phyloP scores from a whole-genome alignment of 2,329 filamentous ascomycete species.

The Chaetomium sp. region DNA sequence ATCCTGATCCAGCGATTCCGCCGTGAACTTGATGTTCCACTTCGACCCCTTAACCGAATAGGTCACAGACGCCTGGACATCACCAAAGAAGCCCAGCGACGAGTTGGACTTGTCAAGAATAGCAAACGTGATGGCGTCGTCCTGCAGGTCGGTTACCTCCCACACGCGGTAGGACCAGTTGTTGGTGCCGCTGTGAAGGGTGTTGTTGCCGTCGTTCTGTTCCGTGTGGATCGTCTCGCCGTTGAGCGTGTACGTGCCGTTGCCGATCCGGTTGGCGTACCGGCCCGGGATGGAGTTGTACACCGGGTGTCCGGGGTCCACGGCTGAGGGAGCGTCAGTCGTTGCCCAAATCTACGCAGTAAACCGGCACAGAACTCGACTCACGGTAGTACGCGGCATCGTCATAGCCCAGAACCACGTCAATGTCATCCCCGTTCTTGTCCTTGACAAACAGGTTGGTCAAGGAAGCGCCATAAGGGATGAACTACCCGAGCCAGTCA shows the following conservation, averaged over 20 bases:
- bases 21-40: constrained; percentile 56
- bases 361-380: neutral
- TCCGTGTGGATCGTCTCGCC: constrained; percentile 46
- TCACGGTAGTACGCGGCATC: constrained; percentile 51
- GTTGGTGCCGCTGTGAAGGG: constrained; percentile 52
- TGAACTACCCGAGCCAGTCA: constrained; percentile 32
- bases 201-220: constrained; percentile 49
- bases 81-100: constrained; percentile 54
- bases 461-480: constrained; percentile 55
- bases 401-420: constrained; percentile 59
- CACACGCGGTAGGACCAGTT: constrained; percentile 59
- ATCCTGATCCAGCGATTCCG: constrained; percentile 43
- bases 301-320: constrained; percentile 48
- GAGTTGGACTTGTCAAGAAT: constrained; percentile 54
- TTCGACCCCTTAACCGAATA: constrained; percentile 52
- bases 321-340: constrained; percentile 26
- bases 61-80: constrained; percentile 54
- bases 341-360: no score
- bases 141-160: constrained; percentile 49
- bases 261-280: constrained; percentile 59
- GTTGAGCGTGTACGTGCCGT: constrained; percentile 49
- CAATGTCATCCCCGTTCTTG: constrained; percentile 53
- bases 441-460: constrained; percentile 59
- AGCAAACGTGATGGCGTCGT: constrained; percentile 58
- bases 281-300: constrained; percentile 57